Evolutionary conservation across 345 rosid genomes (phyloP).

Genomic region (Streptanthus diversifolius): DNA sequence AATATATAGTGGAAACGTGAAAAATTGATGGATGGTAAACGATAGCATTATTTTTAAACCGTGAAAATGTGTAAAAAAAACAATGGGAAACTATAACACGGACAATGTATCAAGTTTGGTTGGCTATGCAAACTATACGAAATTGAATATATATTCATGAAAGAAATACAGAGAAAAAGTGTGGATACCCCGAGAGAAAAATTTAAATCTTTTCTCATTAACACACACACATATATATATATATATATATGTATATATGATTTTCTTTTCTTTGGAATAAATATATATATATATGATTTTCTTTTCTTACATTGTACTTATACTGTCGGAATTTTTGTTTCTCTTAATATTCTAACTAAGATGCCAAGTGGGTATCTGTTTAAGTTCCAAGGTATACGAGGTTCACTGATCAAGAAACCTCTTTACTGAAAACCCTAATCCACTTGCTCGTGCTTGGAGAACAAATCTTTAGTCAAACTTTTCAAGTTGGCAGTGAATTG

Average conservation of each 20-base stretch:
- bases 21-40: neutral
- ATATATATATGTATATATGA: too few relatives aligned
- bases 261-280: too few relatives aligned
- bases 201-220: too few relatives aligned
- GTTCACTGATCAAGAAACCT: conserved; percentile 27
- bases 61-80: neutral
- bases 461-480: neutral
- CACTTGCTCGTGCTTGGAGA: conserved; percentile 35
- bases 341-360: neutral
- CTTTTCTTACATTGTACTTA: neutral
- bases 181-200: too few relatives aligned
- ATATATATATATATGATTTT: neutral
- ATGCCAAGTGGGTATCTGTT: conserved; percentile 11
- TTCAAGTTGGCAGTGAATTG: neutral
- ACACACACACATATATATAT: too few relatives aligned
- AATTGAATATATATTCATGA: too few relatives aligned
- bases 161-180: too few relatives aligned
- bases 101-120: too few relatives aligned
- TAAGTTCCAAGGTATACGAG: conserved; percentile 35
- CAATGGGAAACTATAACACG: too few relatives aligned
- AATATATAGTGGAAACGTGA: neutral
- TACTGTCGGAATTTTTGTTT: neutral
- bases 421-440: conserved; percentile 30
- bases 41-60: neutral
- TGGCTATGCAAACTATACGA: too few relatives aligned